Conservation (phyloP, 768 basidiomycete genomes). For the Kockovaella imperatae region DNA sequence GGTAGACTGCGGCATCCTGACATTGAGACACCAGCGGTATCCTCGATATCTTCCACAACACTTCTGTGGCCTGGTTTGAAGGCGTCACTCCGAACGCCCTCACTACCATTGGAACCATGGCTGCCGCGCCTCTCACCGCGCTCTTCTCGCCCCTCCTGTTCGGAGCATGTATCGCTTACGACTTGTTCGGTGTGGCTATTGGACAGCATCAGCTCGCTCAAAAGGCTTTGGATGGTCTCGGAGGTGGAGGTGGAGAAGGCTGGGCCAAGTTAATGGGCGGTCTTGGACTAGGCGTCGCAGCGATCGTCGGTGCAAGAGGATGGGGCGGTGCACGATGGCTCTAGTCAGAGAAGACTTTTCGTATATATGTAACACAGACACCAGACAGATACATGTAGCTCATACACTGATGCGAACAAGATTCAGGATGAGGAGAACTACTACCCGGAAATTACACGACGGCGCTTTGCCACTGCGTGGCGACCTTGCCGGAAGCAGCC, state of each 20-base stretch:
- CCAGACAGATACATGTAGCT: background rate
- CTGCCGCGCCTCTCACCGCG: constrained; percentile 29
- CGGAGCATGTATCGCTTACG: constrained; percentile 31
- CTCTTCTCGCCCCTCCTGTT: constrained; percentile 27
- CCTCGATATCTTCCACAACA: constrained; percentile 40
- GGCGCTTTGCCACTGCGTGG: constrained; percentile 21
- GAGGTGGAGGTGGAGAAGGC: constrained; percentile 33
- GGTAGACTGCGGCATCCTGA: too few relatives aligned
- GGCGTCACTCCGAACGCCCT: constrained; percentile 26
- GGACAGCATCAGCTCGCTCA: constrained; percentile 33
- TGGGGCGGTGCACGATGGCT: constrained; percentile 24
- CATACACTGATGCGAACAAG: background rate
- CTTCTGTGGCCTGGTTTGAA: constrained; percentile 30
- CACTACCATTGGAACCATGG: constrained; percentile 20
- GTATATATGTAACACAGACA: too few relatives aligned
- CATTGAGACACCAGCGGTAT: constrained; percentile 10
- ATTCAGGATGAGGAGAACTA: background rate
- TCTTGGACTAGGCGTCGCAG: constrained; percentile 21
- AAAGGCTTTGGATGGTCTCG: constrained; percentile 17
- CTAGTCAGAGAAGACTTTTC: constrained; percentile 7
- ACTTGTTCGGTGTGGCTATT: constrained; percentile 28
- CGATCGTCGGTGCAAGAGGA: constrained; percentile 24
- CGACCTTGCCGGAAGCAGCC: constrained; percentile 24
- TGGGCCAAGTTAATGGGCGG: constrained; percentile 35
- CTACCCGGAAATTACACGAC: background rate